A percentile compares a stretch with the other conserved stretches of the same genome.
phyloP scores from a whole-genome alignment of 495 filamentous ascomycete species.

The Annulohypoxylon bovei region DNA sequence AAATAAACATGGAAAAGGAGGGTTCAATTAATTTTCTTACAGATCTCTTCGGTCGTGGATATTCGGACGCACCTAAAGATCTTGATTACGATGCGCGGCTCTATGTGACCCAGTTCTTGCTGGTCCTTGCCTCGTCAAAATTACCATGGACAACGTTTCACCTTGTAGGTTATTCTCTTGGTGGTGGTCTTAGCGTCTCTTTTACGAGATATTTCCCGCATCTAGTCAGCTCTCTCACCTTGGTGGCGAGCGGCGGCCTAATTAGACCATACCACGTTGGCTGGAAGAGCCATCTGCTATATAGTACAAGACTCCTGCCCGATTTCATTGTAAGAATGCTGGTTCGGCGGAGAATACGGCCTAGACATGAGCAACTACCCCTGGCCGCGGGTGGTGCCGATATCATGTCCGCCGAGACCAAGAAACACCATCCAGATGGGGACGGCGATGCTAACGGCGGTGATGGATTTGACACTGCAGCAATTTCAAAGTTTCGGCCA shows the following conservation, averaged over 20 bases:
- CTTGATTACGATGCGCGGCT: conserved; percentile 77
- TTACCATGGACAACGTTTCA: conserved; percentile 77
- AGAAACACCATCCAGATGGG: conserved; percentile 43
- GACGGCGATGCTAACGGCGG: conserved; percentile 52
- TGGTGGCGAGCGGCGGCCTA: conserved; percentile 80
- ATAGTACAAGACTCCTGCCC: conserved; percentile 67
- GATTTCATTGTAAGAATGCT: conserved; percentile 63
- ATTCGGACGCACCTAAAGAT: conserved; percentile 73
- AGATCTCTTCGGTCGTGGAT: conserved; percentile 84
- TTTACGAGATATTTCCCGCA: conserved; percentile 78
- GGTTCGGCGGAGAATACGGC: conserved; percentile 64
- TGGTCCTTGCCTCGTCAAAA: conserved; percentile 74
- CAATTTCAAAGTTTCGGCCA: conserved; percentile 50
- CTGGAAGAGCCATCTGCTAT: conserved; percentile 67
- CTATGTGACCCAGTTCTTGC: conserved; percentile 77
- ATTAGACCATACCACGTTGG: conserved; percentile 72
- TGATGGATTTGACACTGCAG: conserved; percentile 52
- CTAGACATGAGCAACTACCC: conserved; percentile 38
- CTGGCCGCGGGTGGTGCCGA: conserved; percentile 37
- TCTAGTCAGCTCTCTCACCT: conserved; percentile 70
- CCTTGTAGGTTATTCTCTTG: conserved; percentile 85
- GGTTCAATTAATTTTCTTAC: background rate
- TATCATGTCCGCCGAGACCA: conserved; percentile 25
- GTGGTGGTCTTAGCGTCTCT: conserved; percentile 79
- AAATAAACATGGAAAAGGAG: background rate